Conservation (phyloP, 192 early-diverging fungal genomes). For the Linnemannia schmuckeri region DNA sequence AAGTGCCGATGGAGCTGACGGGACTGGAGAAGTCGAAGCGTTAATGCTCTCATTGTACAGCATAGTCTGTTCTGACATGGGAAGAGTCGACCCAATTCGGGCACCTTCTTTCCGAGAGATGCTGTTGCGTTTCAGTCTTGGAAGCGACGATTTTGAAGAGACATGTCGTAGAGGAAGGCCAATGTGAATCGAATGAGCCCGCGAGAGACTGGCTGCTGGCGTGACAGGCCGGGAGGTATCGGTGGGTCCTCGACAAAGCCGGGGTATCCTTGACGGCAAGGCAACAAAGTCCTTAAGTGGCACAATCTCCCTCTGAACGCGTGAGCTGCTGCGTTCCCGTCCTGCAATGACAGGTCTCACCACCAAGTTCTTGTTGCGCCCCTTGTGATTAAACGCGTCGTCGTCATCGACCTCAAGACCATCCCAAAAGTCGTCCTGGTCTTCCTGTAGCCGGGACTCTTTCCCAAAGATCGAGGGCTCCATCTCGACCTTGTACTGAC, state of each 20-base stretch:
- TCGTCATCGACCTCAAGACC: slow-evolving; percentile 27
- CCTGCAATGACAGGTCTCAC: slow-evolving; percentile 17
- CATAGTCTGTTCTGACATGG: background rate
- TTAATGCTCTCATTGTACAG: slow-evolving; percentile 7
- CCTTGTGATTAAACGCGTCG: slow-evolving; percentile 16
- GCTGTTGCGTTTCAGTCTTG: slow-evolving; percentile 32
- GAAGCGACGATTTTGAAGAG: slow-evolving; percentile 39
- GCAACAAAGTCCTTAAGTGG: slow-evolving; percentile 51
- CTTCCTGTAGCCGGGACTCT: slow-evolving; percentile 31
- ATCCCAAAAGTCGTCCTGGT: slow-evolving; percentile 49
- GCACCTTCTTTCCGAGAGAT: slow-evolving; percentile 7
- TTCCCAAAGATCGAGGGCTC: slow-evolving; percentile 33
- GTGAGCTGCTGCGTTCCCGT: slow-evolving; percentile 34
- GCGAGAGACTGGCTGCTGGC: slow-evolving; percentile 30
- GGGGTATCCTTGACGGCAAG: slow-evolving; percentile 39
- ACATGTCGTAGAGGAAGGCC: slow-evolving; percentile 27
- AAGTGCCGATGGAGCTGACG: background rate
- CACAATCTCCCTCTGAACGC: slow-evolving; percentile 37
- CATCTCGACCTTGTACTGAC: slow-evolving; percentile 21
- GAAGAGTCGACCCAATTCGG: background rate
- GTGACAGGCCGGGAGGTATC: slow-evolving; percentile 31
- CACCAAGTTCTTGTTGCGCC: slow-evolving; percentile 32
- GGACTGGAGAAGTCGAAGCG: slow-evolving; percentile 13
- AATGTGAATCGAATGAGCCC: slow-evolving; percentile 30
- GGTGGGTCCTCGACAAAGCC: slow-evolving; percentile 25